Conservation (phyloP, 192 early-diverging fungal genomes). For the Backusella parvicylindrica region DNA sequence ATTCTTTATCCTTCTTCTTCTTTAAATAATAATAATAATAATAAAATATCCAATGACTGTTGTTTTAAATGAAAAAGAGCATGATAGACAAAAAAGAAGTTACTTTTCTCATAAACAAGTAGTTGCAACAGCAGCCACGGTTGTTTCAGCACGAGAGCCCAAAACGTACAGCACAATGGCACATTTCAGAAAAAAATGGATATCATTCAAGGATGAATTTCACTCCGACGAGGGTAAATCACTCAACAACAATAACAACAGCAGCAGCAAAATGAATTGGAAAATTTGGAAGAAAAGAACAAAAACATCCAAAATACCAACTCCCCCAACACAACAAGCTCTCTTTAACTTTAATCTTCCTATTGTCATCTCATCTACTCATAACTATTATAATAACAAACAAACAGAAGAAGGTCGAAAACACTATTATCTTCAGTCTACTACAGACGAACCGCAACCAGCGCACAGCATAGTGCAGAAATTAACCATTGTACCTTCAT, state of each 20-base stretch:
- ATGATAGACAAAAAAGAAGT: background rate
- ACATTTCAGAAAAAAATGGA: constrained; percentile 5
- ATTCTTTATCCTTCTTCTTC: background rate
- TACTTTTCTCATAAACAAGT: background rate
- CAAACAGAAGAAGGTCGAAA: background rate
- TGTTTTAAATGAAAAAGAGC: background rate
- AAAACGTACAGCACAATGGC: background rate
- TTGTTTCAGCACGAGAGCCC: background rate
- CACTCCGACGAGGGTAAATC: background rate
- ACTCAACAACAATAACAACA: background rate
- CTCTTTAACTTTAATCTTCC: background rate
- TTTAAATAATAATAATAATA: background rate
- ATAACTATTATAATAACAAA: background rate
- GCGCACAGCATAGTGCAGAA: background rate
- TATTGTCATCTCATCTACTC: constrained; percentile 6
- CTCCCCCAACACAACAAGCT: background rate
- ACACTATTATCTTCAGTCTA: background rate
- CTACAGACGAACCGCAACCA: background rate
- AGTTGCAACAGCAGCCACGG: background rate
- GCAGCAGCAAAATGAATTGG: background rate
- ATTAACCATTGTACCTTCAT: background rate
- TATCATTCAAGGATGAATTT: background rate
- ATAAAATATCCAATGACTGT: background rate
- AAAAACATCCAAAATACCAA: background rate
- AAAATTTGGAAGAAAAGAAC: background rate